A percentile compares a stretch with the other conserved stretches of the same genome.
Conservation (phyloP, 345 rosid species). For the Euclidium syriacum region DNA sequence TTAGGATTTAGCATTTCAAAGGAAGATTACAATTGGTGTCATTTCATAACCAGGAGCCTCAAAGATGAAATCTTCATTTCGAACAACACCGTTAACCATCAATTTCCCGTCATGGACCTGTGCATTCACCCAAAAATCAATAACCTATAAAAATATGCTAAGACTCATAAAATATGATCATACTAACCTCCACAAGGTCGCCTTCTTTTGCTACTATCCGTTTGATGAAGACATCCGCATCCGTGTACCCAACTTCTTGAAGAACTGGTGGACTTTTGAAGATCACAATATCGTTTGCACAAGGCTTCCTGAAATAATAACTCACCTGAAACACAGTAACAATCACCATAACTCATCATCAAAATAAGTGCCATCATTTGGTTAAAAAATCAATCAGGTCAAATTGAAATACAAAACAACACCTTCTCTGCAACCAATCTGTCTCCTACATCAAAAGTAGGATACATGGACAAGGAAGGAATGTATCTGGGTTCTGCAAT, state of each 20-base stretch:
- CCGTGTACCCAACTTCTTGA: constrained; percentile 90
- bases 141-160: no score
- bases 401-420: not conserved
- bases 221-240: constrained; percentile 92
- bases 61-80: constrained; percentile 60
- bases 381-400: not conserved
- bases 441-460: constrained; percentile 95
- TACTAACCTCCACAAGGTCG: constrained; percentile 80
- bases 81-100: constrained; percentile 60
- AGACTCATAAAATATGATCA: not conserved
- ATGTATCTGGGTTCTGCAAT: constrained; percentile 94
- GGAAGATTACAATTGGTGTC: constrained; percentile 51
- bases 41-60: constrained; percentile 81
- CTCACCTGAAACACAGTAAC: constrained; percentile 50
- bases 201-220: constrained; percentile 90
- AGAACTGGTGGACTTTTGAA: constrained; percentile 94
- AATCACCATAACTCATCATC: not conserved
- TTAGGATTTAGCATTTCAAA: not conserved
- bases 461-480: constrained; percentile 98
- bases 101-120: constrained; percentile 63
- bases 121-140: no score
- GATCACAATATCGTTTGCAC: constrained; percentile 87
- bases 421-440: constrained; percentile 96
- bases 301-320: constrained; percentile 86
- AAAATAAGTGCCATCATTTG: no score